Conservation (phyloP, 768 basidiomycete genomes). For the Sporobolomyces roseus region DNA sequence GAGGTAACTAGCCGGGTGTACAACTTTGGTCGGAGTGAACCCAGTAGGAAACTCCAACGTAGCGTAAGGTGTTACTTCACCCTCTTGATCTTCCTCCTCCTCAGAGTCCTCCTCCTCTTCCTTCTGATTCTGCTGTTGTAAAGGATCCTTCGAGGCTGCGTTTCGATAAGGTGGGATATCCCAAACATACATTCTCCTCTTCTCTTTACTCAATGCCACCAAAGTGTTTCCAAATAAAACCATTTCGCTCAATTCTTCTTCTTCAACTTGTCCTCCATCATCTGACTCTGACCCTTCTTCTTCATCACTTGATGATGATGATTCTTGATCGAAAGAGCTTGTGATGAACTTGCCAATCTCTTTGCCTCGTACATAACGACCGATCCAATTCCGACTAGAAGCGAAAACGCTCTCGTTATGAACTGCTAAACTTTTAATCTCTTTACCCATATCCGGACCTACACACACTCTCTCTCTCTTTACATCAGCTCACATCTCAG, state of each 20-base stretch:
- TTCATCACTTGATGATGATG: too few species aligned
- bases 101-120: conserved; percentile 1
- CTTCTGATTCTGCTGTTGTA: not conserved
- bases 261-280: not conserved
- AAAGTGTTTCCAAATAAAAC: conserved; percentile 76
- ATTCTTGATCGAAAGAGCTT: too few species aligned
- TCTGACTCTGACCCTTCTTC: not conserved
- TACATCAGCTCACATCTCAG: not conserved
- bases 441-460: conserved; percentile 78
- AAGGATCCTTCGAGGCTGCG: conserved; percentile 53
- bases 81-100: not conserved
- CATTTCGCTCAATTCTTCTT: conserved; percentile 57
- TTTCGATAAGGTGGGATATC: conserved; percentile 55
- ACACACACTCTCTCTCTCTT: not conserved
- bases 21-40: conserved; percentile 77
- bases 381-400: conserved; percentile 62
- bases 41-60: conserved; percentile 73
- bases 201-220: conserved; percentile 73
- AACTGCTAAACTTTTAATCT: conserved; percentile 72
- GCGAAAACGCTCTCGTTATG: conserved; percentile 84
- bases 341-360: conserved; percentile 59
- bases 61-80: conserved; percentile 57
- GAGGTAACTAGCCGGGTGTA: conserved; percentile 93
- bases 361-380: conserved; percentile 83
- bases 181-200: conserved; percentile 73